phyloP scores from a whole-genome alignment of 2,329 filamentous ascomycete genomes.

The Colletotrichum somersetense region DNA sequence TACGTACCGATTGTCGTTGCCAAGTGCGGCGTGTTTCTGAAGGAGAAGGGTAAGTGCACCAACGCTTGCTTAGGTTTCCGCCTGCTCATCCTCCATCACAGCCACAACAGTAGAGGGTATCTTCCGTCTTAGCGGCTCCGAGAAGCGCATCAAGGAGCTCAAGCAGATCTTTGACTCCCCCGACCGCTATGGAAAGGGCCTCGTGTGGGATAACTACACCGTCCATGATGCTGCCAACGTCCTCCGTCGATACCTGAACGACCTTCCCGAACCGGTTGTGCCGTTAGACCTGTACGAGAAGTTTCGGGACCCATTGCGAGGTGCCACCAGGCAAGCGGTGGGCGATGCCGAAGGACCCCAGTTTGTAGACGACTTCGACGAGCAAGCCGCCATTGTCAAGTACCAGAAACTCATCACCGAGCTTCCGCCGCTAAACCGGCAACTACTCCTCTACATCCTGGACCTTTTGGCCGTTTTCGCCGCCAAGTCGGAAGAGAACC shows the following conservation, averaged over 20 bases:
- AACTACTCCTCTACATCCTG: slow-evolving; percentile 93
- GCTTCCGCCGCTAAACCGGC: slow-evolving; percentile 90
- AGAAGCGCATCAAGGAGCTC: slow-evolving; percentile 98
- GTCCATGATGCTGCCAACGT: slow-evolving; percentile 99
- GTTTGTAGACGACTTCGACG: slow-evolving; percentile 72
- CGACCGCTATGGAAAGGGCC: slow-evolving; percentile 93
- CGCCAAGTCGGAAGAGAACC: slow-evolving; percentile 95
- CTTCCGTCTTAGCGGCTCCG: slow-evolving; percentile 94
- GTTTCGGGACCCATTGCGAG: slow-evolving; percentile 86
- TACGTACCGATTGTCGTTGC: slow-evolving; percentile 99
- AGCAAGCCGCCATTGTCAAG: slow-evolving; percentile 79
- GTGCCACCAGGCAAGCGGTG: slow-evolving; percentile 78
- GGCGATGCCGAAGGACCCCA: slow-evolving; percentile 77
- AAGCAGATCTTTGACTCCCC: slow-evolving; percentile 93
- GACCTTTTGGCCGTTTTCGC: slow-evolving; percentile 97
- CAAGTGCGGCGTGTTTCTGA: slow-evolving; percentile 96
- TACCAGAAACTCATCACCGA: slow-evolving; percentile 95
- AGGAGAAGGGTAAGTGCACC: slow-evolving; percentile 86
- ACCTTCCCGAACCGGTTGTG: slow-evolving; percentile 95
- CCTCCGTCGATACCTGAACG: slow-evolving; percentile 93
- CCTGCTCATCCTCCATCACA: slow-evolving; percentile 56
- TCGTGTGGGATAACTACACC: slow-evolving; percentile 97
- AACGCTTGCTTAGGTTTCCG: not conserved
- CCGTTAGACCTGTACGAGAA: slow-evolving; percentile 92
- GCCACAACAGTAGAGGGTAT: slow-evolving; percentile 96